phyloP scores from a whole-genome alignment of 768 basidiomycete genomes.

The Russula sp. region DNA sequence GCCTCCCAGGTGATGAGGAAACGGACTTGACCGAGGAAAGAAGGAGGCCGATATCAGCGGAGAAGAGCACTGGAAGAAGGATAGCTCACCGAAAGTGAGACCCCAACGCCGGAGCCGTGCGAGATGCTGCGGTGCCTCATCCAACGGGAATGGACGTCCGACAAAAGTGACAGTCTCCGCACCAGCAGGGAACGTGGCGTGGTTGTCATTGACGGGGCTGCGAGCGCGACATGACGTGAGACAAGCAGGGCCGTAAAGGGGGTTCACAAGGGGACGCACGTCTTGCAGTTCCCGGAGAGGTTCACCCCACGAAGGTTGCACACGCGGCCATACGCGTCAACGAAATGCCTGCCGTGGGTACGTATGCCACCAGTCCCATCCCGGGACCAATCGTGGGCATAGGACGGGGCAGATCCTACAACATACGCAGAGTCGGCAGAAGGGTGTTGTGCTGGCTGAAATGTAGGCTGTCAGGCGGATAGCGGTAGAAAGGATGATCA shows the following conservation, averaged over 20 bases:
- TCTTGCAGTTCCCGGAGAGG: conserved; percentile 75
- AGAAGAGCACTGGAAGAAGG: not conserved
- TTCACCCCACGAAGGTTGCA: conserved; percentile 82
- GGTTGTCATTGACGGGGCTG: conserved; percentile 64
- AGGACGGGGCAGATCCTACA: conserved; percentile 43
- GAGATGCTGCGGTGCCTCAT: conserved; percentile 82
- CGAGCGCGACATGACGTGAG: not conserved
- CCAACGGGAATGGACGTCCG: conserved; percentile 83
- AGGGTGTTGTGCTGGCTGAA: conserved; percentile 34
- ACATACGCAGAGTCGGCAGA: conserved; percentile 38
- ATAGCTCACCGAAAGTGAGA: conserved; percentile 67
- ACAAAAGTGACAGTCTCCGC: conserved; percentile 73
- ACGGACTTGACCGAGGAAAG: conserved; percentile 45
- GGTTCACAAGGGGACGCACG: conserved; percentile 39
- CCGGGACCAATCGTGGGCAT: conserved; percentile 69
- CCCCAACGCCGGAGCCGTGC: conserved; percentile 80
- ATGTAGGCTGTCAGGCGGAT: not conserved
- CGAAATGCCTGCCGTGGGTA: conserved; percentile 69
- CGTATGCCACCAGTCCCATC: conserved; percentile 50
- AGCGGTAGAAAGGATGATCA: not conserved
- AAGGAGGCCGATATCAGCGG: not conserved
- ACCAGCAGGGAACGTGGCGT: conserved; percentile 59
- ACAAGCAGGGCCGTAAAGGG: conserved; percentile 6
- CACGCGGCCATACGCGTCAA: conserved; percentile 74
- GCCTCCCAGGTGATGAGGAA: conserved; percentile 98